Percentiles rank a stretch among this genome's conserved stretches.
Evolutionary conservation across 148 eudicot genomes (phyloP).

Genomic region (Dianthus caryophyllus): DNA sequence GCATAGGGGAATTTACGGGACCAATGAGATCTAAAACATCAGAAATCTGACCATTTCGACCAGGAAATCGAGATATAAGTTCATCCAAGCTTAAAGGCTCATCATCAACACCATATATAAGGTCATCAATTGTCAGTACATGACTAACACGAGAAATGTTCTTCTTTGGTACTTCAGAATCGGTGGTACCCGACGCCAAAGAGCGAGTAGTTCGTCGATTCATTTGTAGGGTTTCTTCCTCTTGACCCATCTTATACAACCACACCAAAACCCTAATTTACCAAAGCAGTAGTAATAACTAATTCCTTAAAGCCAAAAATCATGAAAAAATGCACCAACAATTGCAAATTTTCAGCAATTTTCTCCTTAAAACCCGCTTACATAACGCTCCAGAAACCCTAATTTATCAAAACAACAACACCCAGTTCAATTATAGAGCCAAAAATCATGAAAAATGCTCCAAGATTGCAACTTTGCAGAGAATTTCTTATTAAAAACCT

Average conservation of each 20-base stretch:
- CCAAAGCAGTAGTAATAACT: not conserved
- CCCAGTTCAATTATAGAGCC: not conserved
- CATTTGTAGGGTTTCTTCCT: constrained; percentile 50
- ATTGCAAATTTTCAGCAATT: not conserved
- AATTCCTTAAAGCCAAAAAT: not conserved
- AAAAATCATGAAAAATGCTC: not conserved
- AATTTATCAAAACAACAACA: not conserved
- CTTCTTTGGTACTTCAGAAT: constrained; percentile 22
- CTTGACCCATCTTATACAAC: constrained; percentile 35
- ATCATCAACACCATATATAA: constrained; percentile 37
- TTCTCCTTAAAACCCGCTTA: constrained; percentile 45
- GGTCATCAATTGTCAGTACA: constrained; percentile 44
- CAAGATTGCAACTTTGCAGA: constrained; percentile 7
- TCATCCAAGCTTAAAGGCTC: constrained; percentile 45
- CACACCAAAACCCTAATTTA: constrained; percentile 1
- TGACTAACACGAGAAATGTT: constrained; percentile 18
- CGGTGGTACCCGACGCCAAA: constrained; percentile 35
- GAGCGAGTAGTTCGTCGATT: constrained; percentile 68
- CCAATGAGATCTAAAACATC: constrained; percentile 63
- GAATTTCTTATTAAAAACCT: constrained; percentile 41
- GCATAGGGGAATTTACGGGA: constrained; percentile 58
- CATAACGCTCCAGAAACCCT: not conserved
- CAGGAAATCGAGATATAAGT: constrained; percentile 54
- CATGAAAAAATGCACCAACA: constrained; percentile 6
- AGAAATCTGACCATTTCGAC: constrained; percentile 53